A percentile compares a stretch with the other conserved stretches of the same genome.
Conservation (phyloP, 108 stramenopile species). For the Pseudonitzschia multiseries region DNA sequence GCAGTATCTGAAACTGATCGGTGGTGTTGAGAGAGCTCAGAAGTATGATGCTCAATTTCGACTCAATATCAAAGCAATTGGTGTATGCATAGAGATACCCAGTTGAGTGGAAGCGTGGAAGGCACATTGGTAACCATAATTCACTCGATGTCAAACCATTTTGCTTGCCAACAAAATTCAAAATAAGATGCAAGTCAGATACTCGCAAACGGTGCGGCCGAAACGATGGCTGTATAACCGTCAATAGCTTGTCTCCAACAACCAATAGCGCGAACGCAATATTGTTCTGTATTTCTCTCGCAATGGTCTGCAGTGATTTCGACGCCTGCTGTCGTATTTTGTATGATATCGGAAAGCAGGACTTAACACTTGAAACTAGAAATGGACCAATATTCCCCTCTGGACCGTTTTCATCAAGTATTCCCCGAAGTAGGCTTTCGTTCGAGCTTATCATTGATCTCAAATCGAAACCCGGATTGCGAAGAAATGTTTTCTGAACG, state of each 20-base stretch:
- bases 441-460: slow-evolving; percentile 51
- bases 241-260: slow-evolving; percentile 52
- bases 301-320: slow-evolving; percentile 28
- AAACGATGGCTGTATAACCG: slow-evolving; percentile 63
- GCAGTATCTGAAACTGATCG: slow-evolving; percentile 71
- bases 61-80: slow-evolving; percentile 51
- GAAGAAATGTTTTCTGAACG: slow-evolving; percentile 52
- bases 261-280: slow-evolving; percentile 62
- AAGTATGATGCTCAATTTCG: slow-evolving; percentile 54
- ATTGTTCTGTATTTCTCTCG: slow-evolving; percentile 28
- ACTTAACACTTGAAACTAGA: slow-evolving; percentile 57
- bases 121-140: slow-evolving; percentile 78
- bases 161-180: slow-evolving; percentile 63
- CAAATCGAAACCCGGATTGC: slow-evolving; percentile 68
- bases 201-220: slow-evolving; percentile 60
- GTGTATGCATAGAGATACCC: slow-evolving; percentile 79
- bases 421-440: slow-evolving; percentile 20
- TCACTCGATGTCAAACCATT: slow-evolving; percentile 58
- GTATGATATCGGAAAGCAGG: slow-evolving; percentile 58
- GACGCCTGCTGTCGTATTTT: slow-evolving; percentile 65
- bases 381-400: slow-evolving; percentile 41
- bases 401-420: slow-evolving; percentile 29
- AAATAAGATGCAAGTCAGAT: slow-evolving; percentile 68
- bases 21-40: slow-evolving; percentile 60
- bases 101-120: slow-evolving; percentile 73